phyloP scores from a whole-genome alignment of 148 eudicot genomes.

The Rhododendron griersonianum region DNA sequence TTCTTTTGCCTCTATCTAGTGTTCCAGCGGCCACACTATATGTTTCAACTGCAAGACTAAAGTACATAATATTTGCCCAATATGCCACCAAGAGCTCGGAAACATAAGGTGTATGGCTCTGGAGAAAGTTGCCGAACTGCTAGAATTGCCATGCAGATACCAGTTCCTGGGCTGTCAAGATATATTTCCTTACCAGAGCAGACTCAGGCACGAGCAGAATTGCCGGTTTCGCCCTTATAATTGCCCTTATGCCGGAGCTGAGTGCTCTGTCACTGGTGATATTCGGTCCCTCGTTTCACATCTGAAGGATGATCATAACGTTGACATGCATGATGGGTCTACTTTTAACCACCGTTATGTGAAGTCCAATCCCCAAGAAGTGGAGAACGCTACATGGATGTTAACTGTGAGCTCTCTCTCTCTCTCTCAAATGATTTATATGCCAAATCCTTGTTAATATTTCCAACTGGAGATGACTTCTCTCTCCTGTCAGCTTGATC shows the following conservation, averaged over 20 bases:
- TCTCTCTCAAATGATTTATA: neutral
- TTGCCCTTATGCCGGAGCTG: slow-evolving; percentile 58
- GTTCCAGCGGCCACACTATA: slow-evolving; percentile 61
- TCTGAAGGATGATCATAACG: slow-evolving; percentile 49
- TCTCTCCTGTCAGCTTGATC: neutral
- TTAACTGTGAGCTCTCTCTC: slow-evolving; percentile 41
- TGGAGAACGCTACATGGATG: slow-evolving; percentile 61
- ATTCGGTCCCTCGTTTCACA: slow-evolving; percentile 49
- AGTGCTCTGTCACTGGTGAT: slow-evolving; percentile 49
- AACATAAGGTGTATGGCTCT: slow-evolving; percentile 71
- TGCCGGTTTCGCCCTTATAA: slow-evolving; percentile 55
- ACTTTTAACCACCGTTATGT: slow-evolving; percentile 57
- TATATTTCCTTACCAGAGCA: slow-evolving; percentile 36
- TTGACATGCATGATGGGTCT: slow-evolving; percentile 55
- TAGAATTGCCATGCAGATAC: slow-evolving; percentile 55
- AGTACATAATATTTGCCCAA: slow-evolving; percentile 53
- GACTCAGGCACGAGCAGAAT: slow-evolving; percentile 44
- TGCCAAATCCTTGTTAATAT: neutral
- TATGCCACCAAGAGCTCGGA: slow-evolving; percentile 56
- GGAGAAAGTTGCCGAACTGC: slow-evolving; percentile 62
- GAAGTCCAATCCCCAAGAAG: slow-evolving; percentile 38
- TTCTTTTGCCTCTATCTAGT: slow-evolving; percentile 27
- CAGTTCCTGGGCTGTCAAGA: slow-evolving; percentile 53
- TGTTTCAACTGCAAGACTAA: slow-evolving; percentile 49
- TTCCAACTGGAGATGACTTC: neutral